Percentiles rank a stretch among this genome's conserved stretches.
Evolutionary conservation across 805 yeast genomes (phyloP).

Genomic region (Candida orba): DNA sequence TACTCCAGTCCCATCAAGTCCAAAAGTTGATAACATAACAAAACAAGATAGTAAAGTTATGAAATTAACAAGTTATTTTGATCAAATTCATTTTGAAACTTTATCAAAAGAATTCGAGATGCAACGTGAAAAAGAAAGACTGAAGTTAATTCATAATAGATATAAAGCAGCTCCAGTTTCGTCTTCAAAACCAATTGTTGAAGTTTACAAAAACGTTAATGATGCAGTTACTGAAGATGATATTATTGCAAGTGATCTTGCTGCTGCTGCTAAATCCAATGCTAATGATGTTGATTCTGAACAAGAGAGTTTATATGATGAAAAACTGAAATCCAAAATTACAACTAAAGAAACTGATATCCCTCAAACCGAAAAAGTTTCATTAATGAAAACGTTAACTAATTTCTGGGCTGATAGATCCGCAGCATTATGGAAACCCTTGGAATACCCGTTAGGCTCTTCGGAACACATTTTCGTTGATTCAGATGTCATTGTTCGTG

Average conservation of each 20-base stretch:
- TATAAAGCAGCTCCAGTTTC: slow-evolving; percentile 65
- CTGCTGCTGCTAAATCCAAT: slow-evolving; percentile 11
- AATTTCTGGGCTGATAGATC: slow-evolving; percentile 98
- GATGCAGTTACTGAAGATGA: slow-evolving; percentile 71
- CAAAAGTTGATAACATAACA: slow-evolving; percentile 7
- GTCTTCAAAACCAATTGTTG: slow-evolving; percentile 80
- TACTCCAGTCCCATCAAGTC: slow-evolving; percentile 2
- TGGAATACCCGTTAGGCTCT: slow-evolving; percentile 70
- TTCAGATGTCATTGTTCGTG: slow-evolving; percentile 87
- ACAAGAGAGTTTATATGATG: slow-evolving; percentile 14
- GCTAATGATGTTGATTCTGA: slow-evolving; percentile 9
- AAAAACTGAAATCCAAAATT: slow-evolving; percentile 7
- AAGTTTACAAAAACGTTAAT: slow-evolving; percentile 77
- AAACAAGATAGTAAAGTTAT: slow-evolving; percentile 42
- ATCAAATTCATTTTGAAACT: slow-evolving; percentile 72
- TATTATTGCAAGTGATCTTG: slow-evolving; percentile 11
- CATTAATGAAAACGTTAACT: slow-evolving; percentile 75
- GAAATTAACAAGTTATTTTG: slow-evolving; percentile 59
- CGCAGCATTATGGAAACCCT: slow-evolving; percentile 90
- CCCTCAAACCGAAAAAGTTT: slow-evolving; percentile 57
- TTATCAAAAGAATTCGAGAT: slow-evolving; percentile 78
- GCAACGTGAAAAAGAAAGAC: slow-evolving; percentile 76
- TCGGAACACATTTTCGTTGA: slow-evolving; percentile 91
- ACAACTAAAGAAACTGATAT: slow-evolving; percentile 16
- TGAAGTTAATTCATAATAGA: slow-evolving; percentile 50